Percentiles rank a stretch among this genome's conserved stretches.
Evolutionary conservation across 495 filamentous ascomycete species (phyloP).

Genomic region (Penicillium chermesinum): DNA sequence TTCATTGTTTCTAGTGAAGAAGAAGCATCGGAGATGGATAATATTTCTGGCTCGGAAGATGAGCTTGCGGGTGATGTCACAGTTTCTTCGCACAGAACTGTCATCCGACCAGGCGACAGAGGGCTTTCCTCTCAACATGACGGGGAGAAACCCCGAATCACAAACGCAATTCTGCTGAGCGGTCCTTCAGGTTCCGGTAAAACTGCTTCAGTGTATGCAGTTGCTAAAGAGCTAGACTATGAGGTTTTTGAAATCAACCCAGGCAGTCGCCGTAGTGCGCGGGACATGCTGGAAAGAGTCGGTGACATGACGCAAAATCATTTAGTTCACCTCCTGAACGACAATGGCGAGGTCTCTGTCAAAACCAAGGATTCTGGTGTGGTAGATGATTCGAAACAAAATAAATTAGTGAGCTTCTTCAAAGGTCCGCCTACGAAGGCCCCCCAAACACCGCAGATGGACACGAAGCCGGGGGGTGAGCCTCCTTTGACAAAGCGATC

Average conservation of each 20-base stretch:
- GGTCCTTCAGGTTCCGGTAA: slow-evolving; percentile 91
- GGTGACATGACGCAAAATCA: slow-evolving; percentile 97
- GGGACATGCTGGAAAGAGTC: slow-evolving; percentile 85
- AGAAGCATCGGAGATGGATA: slow-evolving; percentile 69
- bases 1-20: slow-evolving; percentile 87
- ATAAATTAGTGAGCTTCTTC: slow-evolving; percentile 80
- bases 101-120: slow-evolving; percentile 55
- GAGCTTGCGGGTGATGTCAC: slow-evolving; percentile 38
- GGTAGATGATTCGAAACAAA: slow-evolving; percentile 60
- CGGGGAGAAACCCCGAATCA: slow-evolving; percentile 38
- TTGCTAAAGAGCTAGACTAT: slow-evolving; percentile 92
- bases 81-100: slow-evolving; percentile 51
- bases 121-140: slow-evolving; percentile 27
- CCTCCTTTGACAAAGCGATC: slow-evolving; percentile 35
- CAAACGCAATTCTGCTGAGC: slow-evolving; percentile 73
- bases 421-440: slow-evolving; percentile 38
- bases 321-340: slow-evolving; percentile 59
- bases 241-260: slow-evolving; percentile 94
- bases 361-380: slow-evolving; percentile 12
- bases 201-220: slow-evolving; percentile 85
- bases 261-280: slow-evolving; percentile 74
- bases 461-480: too few species aligned
- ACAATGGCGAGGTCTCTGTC: slow-evolving; percentile 19
- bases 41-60: slow-evolving; percentile 62
- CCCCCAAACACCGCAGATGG: too few species aligned